Conservation (phyloP, 2,329 filamentous ascomycete species). For the Colletotrichum lupini region DNA sequence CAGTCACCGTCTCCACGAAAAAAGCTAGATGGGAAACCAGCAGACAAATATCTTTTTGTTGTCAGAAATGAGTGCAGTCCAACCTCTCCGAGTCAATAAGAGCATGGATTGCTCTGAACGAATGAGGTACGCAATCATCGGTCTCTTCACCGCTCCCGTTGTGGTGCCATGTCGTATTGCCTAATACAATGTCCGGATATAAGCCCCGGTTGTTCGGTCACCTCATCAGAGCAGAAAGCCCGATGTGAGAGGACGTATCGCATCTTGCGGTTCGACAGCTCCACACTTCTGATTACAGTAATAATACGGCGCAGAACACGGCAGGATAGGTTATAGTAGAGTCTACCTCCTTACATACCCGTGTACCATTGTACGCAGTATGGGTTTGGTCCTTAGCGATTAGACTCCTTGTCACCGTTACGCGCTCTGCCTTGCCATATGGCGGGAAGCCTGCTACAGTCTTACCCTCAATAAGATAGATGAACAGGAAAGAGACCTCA, state of each 20-base stretch:
- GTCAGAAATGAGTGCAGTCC: background rate
- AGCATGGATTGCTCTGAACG: background rate
- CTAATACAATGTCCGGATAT: background rate
- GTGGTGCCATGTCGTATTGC: background rate
- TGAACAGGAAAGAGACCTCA: background rate
- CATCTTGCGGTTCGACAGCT: constrained; percentile 15
- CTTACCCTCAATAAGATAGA: background rate
- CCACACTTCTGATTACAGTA: constrained; percentile 31
- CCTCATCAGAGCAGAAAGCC: background rate
- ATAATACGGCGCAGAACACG: constrained; percentile 21
- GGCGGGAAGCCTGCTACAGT: background rate
- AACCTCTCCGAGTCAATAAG: background rate
- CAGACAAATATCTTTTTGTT: background rate
- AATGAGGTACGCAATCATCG: background rate
- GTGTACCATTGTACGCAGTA: background rate
- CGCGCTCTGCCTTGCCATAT: background rate
- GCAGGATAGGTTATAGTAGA: too few species aligned
- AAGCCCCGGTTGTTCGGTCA: background rate
- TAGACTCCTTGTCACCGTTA: background rate
- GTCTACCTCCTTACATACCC: background rate
- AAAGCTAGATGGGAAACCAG: background rate
- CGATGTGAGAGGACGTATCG: constrained; percentile 24
- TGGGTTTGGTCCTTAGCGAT: background rate
- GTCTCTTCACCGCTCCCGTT: background rate
- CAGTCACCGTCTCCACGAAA: background rate